Evolutionary conservation across 2,329 filamentous ascomycete species (phyloP), one percentile per base, ranked within the genome.

Genomic region (Ophiostoma australiae): DNA sequence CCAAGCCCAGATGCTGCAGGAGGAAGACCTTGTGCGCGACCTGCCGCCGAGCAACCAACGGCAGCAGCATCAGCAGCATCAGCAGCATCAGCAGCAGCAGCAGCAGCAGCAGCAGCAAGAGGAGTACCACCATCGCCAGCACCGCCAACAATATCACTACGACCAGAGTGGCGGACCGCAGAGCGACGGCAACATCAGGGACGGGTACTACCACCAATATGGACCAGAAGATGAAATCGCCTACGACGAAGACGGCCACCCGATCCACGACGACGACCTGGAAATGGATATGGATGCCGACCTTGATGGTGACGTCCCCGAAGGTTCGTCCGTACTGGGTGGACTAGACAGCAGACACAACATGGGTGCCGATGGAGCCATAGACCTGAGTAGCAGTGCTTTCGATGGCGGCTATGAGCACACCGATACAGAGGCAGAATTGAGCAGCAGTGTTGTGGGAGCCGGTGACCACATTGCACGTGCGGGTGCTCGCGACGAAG

Each of bases 351-450:
- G 35, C 27, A 37, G 61, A 33, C 61, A 37, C 31, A 37, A 31
- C 63, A 20, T 39, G 17, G 67, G 31, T n/a, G 72, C 10, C 2
- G 48, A 20, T 4, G 67, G 27, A 17, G 66, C 41, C 10, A 72
- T 73, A 69, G 71, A 74, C 44, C 44, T 72, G 11, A 74, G 71
- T 44, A 33, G 37, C 39, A 31, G 23, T 7, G 70, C 67, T 13
- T 70, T 72, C 33, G 71, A 69, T 13, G 73, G 81, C 35, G 86
- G 87, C 75, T 93, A 92, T 80, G 90, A 93, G 81, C 90, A 93
- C 77, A 93, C 91, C 10, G 91, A 93, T 79, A 90, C 90, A 1
- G 90, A 92, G 74, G 89, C 84, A 10, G 88, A 89, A 69, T 75
- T 88, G 69, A 84, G 80, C 72, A 86, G 83, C 76, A 73, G 70